Evolutionary conservation across 306 rosid species (phyloP).

Genomic region (Acacia confusa): DNA sequence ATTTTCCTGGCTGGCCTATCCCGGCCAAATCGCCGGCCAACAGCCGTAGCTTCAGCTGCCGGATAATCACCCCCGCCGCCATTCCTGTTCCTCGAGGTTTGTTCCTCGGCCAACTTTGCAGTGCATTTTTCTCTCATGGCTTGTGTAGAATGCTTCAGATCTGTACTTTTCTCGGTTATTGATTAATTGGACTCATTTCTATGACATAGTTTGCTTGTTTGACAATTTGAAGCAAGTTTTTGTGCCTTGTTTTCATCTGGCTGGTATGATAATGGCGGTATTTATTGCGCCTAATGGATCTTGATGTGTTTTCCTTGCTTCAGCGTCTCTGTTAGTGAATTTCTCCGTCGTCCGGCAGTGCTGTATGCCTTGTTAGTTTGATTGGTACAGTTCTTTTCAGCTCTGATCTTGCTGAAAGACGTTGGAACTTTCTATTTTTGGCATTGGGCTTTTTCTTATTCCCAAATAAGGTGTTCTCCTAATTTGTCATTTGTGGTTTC

Average conservation of each 20-base stretch:
- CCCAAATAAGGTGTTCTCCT: not conserved
- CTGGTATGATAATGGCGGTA: not conserved
- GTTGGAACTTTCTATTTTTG: not conserved
- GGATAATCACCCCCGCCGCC: constrained; percentile 24
- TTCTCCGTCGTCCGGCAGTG: not conserved
- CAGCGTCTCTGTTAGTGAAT: not conserved
- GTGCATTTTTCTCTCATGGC: not conserved
- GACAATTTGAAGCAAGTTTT: not conserved
- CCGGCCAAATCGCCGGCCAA: constrained; percentile 55
- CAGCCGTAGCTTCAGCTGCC: constrained; percentile 33
- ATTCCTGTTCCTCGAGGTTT: constrained; percentile 39
- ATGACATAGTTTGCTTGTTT: not conserved
- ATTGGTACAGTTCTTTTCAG: not conserved
- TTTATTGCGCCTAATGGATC: constrained; percentile 34
- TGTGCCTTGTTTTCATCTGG: not conserved
- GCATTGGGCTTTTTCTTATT: not conserved
- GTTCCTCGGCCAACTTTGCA: not conserved
- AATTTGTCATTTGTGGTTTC: not conserved
- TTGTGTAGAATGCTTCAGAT: constrained; percentile 43
- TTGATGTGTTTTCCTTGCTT: constrained; percentile 47
- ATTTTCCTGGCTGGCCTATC: constrained; percentile 2
- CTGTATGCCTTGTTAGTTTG: not conserved
- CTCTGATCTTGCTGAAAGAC: not conserved
- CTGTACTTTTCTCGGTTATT: constrained; percentile 32
- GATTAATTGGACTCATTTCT: constrained; percentile 12